Base-by-base conservation (phyloP, 2,329 filamentous ascomycete species). In the Trichophyton schoenleinii region DNA sequence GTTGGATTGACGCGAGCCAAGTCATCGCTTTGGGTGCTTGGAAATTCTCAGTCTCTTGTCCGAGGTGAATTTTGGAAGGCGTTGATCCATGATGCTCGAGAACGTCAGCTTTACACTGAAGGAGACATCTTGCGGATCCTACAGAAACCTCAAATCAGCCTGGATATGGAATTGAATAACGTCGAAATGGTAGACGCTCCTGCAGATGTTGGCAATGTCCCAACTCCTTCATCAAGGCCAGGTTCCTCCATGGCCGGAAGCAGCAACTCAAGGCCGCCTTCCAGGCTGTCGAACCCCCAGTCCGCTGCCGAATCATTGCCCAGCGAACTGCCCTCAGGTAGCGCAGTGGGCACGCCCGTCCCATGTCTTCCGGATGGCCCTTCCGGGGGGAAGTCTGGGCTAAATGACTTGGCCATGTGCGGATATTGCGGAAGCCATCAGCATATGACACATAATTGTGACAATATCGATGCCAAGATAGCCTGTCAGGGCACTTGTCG, bases 1-100 rank as follows among this genome's bases (percentile, higher is more conserved):
- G 94, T 99, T 69, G 94, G 94, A 77, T 80, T 99, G 63, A 99
- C 94, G 22, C 87, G 94, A 79, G 95, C 94, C 3, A 96, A 96
- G 74, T 96, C 89, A 8, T 96, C 92, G 38, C 81, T 99, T 8
- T 99, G 92, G 89, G 92, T 99, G 62, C 81, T 99, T 28, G 94
- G 94, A 66, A 95, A 97, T 73, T 94, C 94, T 0, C 82, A 87
- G 62, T 90, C 91, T 38, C 80, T 99, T 59, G 79, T 87, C 25
- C 88, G 95, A 70, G 94, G 94, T 63, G 84, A 94, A 70, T 96
- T 90, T 74, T 99, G 95, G 94, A 85, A 82, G 64, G 87, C 86
- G 65, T 80, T 99, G 49, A 89, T 99, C 60, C 82, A 87, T 38
- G 88, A 99, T 74, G 88, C 94, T 4, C 85, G 85, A 68, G 73